phyloP scores from a whole-genome alignment of 2,329 filamentous ascomycete species.

The Penicillium sp. region DNA sequence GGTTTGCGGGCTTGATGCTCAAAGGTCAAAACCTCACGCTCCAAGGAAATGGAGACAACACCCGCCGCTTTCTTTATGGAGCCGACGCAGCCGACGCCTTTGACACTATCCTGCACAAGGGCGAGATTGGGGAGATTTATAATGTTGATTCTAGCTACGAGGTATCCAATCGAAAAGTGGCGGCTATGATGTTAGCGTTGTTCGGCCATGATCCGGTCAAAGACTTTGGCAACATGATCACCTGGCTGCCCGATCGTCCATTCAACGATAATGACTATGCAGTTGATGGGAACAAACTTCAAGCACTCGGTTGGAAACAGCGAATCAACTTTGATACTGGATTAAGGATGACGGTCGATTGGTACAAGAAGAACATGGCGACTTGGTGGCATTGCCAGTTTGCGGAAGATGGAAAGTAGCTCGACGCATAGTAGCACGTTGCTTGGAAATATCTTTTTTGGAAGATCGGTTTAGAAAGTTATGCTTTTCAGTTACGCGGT shows the following conservation, averaged over 20 bases:
- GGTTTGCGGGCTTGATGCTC: conserved; percentile 60
- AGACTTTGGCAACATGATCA: conserved; percentile 65
- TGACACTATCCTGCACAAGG: conserved; percentile 81
- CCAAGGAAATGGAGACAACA: conserved; percentile 76
- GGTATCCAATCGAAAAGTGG: conserved; percentile 78
- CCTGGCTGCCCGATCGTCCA: conserved; percentile 76
- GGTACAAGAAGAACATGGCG: conserved; percentile 56
- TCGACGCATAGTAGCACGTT: not conserved
- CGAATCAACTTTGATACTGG: conserved; percentile 68
- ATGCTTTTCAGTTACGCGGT: not conserved
- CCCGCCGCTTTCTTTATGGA: conserved; percentile 76
- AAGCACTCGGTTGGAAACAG: conserved; percentile 70
- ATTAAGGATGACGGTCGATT: conserved; percentile 67
- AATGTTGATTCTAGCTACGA: conserved; percentile 68
- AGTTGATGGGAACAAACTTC: conserved; percentile 70
- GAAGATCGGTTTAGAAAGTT: not conserved
- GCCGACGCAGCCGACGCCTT: conserved; percentile 81
- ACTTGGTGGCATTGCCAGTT: not conserved
- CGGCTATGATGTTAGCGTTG: conserved; percentile 63
- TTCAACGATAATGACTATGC: conserved; percentile 78
- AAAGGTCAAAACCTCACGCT: conserved; percentile 70
- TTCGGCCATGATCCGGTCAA: conserved; percentile 61
- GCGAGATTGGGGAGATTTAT: conserved; percentile 74
- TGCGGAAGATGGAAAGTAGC: not conserved
- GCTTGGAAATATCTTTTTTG: not conserved